These are phyloP conservation scores for Aspergillus coremiiformis DNA, from an alignment of 495 filamentous ascomycete species.

Conservation along the genomic window DNA sequence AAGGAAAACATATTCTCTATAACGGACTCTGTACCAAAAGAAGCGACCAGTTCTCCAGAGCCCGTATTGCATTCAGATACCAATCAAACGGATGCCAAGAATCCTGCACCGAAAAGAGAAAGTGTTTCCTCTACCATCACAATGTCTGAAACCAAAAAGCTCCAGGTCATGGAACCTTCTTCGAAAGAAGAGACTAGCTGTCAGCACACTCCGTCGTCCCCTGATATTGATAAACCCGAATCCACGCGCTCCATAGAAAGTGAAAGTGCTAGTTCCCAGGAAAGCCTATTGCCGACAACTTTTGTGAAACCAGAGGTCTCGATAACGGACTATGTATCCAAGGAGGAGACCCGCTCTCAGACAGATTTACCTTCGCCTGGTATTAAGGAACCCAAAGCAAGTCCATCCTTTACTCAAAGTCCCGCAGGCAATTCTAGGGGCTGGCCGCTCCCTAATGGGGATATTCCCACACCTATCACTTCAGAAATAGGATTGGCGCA, in stretches of 20 bases:
- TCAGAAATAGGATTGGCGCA: neutral
- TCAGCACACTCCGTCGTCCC: neutral
- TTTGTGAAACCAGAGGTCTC: neutral
- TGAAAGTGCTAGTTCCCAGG: neutral
- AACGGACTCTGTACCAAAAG: neutral
- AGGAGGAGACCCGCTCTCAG: neutral
- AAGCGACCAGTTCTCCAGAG: neutral
- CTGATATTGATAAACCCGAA: neutral
- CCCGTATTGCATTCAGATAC: neutral
- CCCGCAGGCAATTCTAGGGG: conserved; percentile 1
- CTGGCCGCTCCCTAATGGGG: conserved; percentile 18
- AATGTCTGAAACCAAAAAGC: neutral
- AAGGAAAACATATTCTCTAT: neutral
- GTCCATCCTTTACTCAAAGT: neutral
- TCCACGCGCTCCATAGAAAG: neutral
- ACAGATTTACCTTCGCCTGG: neutral
- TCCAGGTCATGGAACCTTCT: neutral
- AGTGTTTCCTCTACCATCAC: neutral
- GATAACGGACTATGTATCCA: neutral
- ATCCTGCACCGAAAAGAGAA: neutral
- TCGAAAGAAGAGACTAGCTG: neutral
- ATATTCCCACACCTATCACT: neutral
- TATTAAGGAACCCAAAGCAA: neutral
- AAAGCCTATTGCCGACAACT: neutral
- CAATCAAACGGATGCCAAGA: neutral